These are phyloP conservation scores for Fraxinus americana DNA, from an alignment of 257 asterid species.

Conservation along the genomic window DNA sequence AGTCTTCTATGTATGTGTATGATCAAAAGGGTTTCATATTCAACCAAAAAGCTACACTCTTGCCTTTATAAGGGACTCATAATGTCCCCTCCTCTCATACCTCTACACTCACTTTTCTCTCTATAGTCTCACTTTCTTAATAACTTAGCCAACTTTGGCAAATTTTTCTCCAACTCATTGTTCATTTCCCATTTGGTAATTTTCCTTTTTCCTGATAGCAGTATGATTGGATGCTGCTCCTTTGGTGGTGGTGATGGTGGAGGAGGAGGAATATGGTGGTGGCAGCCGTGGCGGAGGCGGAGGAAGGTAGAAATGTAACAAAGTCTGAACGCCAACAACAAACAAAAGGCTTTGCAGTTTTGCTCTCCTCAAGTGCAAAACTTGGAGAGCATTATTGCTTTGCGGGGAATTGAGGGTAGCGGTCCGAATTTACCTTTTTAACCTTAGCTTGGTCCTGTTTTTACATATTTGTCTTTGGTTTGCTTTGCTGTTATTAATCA, in stretches of 20 bases:
- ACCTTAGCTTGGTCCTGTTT: conserved; percentile 5
- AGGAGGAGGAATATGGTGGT: conserved; percentile 4
- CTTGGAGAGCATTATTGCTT: conserved; percentile 48
- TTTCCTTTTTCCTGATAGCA: background rate
- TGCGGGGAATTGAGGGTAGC: conserved; percentile 69
- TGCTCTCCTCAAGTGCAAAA: conserved; percentile 43
- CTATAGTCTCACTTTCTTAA: conserved; percentile 18
- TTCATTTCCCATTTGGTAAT: background rate
- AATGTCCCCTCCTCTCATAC: conserved; percentile 28
- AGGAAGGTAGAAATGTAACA: conserved; percentile 15
- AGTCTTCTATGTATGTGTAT: too few relatives aligned
- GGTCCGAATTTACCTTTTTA: conserved; percentile 50
- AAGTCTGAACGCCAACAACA: background rate
- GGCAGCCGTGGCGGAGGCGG: conserved; percentile 27
- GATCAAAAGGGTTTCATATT: conserved; percentile 14
- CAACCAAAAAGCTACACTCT: conserved; percentile 35
- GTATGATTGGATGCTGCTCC: conserved; percentile 23
- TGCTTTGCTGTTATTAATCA: conserved; percentile 1
- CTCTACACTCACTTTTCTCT: conserved; percentile 23
- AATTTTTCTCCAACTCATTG: conserved; percentile 7
- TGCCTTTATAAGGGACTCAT: conserved; percentile 55
- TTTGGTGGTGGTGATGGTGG: background rate
- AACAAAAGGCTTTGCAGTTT: conserved; percentile 43
- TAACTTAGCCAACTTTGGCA: conserved; percentile 16
- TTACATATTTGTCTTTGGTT: conserved; percentile 17